Base-by-base conservation (phyloP, 2,329 filamentous ascomycete genomes). In the Aureobasidium sp. region DNA sequence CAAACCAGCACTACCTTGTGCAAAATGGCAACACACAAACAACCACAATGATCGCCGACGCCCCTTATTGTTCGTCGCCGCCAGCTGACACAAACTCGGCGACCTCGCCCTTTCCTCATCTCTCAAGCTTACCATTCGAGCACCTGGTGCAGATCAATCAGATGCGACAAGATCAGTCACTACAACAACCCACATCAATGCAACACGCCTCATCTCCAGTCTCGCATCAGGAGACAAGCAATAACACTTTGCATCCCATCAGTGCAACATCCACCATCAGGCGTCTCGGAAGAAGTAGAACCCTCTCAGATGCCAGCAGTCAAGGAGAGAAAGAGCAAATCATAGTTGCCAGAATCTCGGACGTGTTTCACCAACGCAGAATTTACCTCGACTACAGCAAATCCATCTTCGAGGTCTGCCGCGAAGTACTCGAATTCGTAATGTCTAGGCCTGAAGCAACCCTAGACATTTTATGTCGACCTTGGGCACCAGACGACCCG, bases 371-470 rank as follows among this genome's bases (percentile, higher is more conserved):
- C 20, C 29, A 44, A 34, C 36, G 42, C 39, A 36, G 61, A 29
- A 62, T 62, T 32, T 42, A 34, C 32, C 50, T 63, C 34, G 62
- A 63, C 23, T 63, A 63, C 47, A 63, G 57, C n/a, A 50, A 51
- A 17, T 29, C 26, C 20, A 57, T 63, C 20, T 63, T 63, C 20
- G 62, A 60, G 13, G 62, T 63, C n/a, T 63, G 62, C 37, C 44
- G 44, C 5, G 62, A 63, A 13, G 57, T 63, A 6, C 62, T 63
- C 17, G 56, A 63, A 34, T 63, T 56, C 23, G 55, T 50, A 5
- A 55, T 55, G 51, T 41, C 36, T 5, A 39, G 48, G 34, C 41
- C 41, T 13, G 57, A 56, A 23, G 53, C 34, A 9, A 51, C 53
- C 2, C 47, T 63, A 3, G 62, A 63, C 17, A 63, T 63, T 37